A percentile compares a stretch with the other conserved stretches of the same genome.
Conservation (phyloP, 163 green algal species). For the Trebouxiophyceae sp. region DNA sequence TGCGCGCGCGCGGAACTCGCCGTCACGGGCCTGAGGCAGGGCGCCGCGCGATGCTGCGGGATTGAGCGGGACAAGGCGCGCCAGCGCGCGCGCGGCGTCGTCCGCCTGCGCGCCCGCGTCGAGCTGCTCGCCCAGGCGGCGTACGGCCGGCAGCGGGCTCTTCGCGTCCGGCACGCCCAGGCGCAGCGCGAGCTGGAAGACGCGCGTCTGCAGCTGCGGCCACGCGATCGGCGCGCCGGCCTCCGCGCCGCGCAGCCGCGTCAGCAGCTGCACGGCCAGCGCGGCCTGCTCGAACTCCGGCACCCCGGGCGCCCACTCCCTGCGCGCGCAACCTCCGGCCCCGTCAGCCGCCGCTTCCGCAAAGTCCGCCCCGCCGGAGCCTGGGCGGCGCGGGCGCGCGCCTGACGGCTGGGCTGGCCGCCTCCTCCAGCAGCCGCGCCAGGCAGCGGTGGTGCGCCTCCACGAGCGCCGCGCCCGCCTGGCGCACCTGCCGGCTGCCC, state of each 20-base stretch:
- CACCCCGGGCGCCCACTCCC: not conserved
- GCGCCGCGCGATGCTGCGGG: not conserved
- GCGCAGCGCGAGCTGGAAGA: not conserved
- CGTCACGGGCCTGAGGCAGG: not conserved
- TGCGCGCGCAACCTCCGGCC: too few relatives aligned
- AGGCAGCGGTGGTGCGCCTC: slow-evolving; percentile 36
- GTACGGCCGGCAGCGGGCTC: not conserved
- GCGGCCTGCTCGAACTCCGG: slow-evolving; percentile 50
- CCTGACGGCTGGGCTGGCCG: slow-evolving; percentile 17
- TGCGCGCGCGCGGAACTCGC: not conserved
- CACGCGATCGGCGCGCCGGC: slow-evolving; percentile 4
- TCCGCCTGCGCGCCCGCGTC: slow-evolving; percentile 1
- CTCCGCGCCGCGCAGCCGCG: slow-evolving; percentile 25
- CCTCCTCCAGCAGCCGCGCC: slow-evolving; percentile 39
- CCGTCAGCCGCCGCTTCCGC: too few relatives aligned
- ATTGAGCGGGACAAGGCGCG: too few relatives aligned
- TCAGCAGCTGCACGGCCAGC: slow-evolving; percentile 44
- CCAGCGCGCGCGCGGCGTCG: too few relatives aligned
- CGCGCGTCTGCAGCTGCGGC: slow-evolving; percentile 2
- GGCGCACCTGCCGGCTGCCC: slow-evolving; percentile 24
- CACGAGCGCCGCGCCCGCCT: slow-evolving; percentile 38
- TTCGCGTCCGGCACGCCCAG: not conserved
- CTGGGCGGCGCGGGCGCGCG: too few relatives aligned
- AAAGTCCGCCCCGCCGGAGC: too few relatives aligned
- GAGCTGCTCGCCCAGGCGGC: not conserved